These are phyloP conservation scores for Stenogyne calaminthoides DNA, from an alignment of 305 asterid genomes.

Conservation along the genomic window DNA sequence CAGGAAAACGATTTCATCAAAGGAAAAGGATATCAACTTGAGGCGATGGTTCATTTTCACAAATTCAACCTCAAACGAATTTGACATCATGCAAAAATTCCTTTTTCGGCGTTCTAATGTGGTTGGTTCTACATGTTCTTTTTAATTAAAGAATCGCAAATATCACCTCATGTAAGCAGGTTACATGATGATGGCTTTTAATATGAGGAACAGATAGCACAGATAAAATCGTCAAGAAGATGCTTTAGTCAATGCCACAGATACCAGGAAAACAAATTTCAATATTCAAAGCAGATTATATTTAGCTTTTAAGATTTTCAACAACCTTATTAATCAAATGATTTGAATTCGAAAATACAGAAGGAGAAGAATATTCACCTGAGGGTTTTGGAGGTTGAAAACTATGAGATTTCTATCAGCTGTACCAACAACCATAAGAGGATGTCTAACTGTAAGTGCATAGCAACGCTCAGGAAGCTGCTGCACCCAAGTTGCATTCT, in stretches of 20 bases:
- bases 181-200: background rate
- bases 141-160: background rate
- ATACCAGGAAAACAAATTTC: background rate
- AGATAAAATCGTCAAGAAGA: background rate
- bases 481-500: conserved; percentile 80
- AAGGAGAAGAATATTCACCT: conserved; percentile 51
- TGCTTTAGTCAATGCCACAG: background rate
- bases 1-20: background rate
- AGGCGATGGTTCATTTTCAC: background rate
- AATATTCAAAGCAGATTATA: background rate
- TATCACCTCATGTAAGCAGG: background rate
- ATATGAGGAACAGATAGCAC: background rate
- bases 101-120: background rate
- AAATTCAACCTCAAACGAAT: too few relatives aligned
- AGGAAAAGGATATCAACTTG: background rate
- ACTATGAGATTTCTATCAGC: conserved; percentile 84
- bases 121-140: background rate
- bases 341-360: conserved; percentile 12
- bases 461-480: conserved; percentile 96
- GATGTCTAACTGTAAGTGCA: conserved; percentile 86
- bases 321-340: background rate
- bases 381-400: conserved; percentile 95
- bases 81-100: background rate
- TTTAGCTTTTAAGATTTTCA: background rate
- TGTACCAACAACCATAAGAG: conserved; percentile 95